Evolutionary conservation across 176 grass and related monocot genomes (phyloP), one percentile per base, ranked within the genome.

Genomic region (Leersia perrieri): DNA sequence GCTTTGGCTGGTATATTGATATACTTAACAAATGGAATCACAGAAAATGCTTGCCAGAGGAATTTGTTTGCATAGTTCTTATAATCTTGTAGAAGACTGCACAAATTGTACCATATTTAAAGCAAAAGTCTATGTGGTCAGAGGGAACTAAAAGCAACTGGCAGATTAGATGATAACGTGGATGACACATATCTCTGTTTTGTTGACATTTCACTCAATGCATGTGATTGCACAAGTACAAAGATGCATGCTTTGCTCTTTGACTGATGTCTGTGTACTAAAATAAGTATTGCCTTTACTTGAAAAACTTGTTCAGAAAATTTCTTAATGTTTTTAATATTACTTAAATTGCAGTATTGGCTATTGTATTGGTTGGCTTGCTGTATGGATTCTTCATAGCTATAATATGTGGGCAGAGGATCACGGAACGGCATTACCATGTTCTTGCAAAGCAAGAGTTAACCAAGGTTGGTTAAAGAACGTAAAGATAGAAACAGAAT

Each of bases 341-440:
- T 82, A 35, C 26, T 90, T 18, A 49, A 83, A 89, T 68, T 87
- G 89, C 88, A 99, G 96, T 93, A 88, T 72, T 99, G 85, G 90
- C 92, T 66, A 90, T 93, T 65, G 84, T 99, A 88, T 84, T 95
- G 81, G 96, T 99, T 83, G 92, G 90, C 74, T 90, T 99, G 76
- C 75, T 95, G 26, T 99, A 99, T 91, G 96, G 96, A n/a, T 99
- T 99, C 85, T 93, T 99, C 88, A 91, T 99, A 85, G 96, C 96
- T 78, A 99, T 99, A 91, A 99, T 95, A 77, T 95, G 92, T 74
- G 96, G 96, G 60, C 96, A 99, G 84, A 90, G 92, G 88, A 99
- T 99, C 77, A 94, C 82, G 71, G 96, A 99, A 69, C 87, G 90
- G 0, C 96, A 99, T 72, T 99, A 95, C 75, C 96, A 99, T 87